These are phyloP conservation scores for Ophiostoma sp. DNA, from an alignment of 2,329 filamentous ascomycete genomes.

Conservation along the genomic window DNA sequence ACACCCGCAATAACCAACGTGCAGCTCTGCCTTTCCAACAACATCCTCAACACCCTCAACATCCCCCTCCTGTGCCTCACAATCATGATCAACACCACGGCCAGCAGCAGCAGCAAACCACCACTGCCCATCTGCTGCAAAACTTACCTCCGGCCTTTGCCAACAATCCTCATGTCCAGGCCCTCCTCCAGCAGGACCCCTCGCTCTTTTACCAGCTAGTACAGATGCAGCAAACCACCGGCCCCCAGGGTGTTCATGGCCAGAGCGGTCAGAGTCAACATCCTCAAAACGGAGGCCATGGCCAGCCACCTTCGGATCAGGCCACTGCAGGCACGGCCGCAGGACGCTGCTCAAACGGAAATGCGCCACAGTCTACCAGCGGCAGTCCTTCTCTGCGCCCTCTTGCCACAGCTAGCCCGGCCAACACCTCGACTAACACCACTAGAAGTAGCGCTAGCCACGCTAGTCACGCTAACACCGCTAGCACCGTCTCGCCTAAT, in stretches of 20 bases:
- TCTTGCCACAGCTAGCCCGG: background rate
- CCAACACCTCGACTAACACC: background rate
- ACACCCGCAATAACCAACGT: background rate
- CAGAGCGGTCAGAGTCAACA: background rate
- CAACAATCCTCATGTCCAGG: slow-evolving; percentile 8
- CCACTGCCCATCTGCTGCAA: background rate
- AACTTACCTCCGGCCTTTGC: slow-evolving; percentile 13
- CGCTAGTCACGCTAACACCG: background rate
- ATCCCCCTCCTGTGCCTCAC: background rate
- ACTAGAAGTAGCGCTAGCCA: background rate
- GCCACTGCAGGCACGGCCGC: background rate
- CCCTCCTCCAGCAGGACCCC: slow-evolving; percentile 15
- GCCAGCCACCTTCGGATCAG: background rate
- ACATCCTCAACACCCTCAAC: slow-evolving; percentile 11
- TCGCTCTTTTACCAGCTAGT: slow-evolving; percentile 11
- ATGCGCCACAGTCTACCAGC: background rate
- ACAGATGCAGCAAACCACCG: background rate
- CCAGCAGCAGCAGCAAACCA: background rate
- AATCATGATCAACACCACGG: background rate
- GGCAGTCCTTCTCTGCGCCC: background rate
- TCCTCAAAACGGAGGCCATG: background rate
- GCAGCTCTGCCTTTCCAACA: slow-evolving; percentile 9
- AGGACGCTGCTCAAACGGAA: background rate
- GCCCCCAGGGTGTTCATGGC: background rate
- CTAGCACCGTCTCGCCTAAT: slow-evolving; percentile 8